phyloP scores from a whole-genome alignment of 2,329 filamentous ascomycete genomes.

The Alternaria postmessia region DNA sequence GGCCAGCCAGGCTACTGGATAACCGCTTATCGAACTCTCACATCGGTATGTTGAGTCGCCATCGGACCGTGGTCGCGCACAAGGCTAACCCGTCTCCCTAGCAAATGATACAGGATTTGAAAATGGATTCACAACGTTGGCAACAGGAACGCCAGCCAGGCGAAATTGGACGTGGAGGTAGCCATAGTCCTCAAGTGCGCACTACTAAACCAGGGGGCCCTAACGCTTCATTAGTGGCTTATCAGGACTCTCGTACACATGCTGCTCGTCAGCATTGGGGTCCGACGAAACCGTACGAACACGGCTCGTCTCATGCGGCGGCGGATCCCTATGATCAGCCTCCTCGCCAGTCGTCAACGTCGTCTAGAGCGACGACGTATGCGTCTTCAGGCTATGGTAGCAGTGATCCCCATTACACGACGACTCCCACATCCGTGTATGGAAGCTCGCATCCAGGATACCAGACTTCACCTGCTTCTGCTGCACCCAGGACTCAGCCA shows the following conservation, averaged over 20 bases:
- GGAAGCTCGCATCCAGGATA: slow-evolving; percentile 37
- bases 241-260: slow-evolving; percentile 55
- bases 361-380: slow-evolving; percentile 27
- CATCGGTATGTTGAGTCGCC: slow-evolving; percentile 52
- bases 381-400: slow-evolving; percentile 27
- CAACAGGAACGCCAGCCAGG: slow-evolving; percentile 44
- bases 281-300: slow-evolving; percentile 42
- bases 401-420: slow-evolving; percentile 46
- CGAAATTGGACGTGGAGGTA: slow-evolving; percentile 57
- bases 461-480: slow-evolving; percentile 31
- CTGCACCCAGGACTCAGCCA: slow-evolving; percentile 44
- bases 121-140: slow-evolving; percentile 58
- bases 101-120: slow-evolving; percentile 72
- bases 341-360: slow-evolving; percentile 19
- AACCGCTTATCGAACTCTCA: slow-evolving; percentile 60
- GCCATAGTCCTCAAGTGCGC: slow-evolving; percentile 50
- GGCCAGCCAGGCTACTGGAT: slow-evolving; percentile 61
- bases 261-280: slow-evolving; percentile 54
- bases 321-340: slow-evolving; percentile 29
- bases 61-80: background rate
- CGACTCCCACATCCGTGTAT: slow-evolving; percentile 39
- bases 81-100: slow-evolving; percentile 30
- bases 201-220: slow-evolving; percentile 53
- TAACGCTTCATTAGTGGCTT: slow-evolving; percentile 56
- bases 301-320: slow-evolving; percentile 16